Evolutionary conservation across 164 flowering plant species (phyloP).

Genomic region (Nelumbo lutea): DNA sequence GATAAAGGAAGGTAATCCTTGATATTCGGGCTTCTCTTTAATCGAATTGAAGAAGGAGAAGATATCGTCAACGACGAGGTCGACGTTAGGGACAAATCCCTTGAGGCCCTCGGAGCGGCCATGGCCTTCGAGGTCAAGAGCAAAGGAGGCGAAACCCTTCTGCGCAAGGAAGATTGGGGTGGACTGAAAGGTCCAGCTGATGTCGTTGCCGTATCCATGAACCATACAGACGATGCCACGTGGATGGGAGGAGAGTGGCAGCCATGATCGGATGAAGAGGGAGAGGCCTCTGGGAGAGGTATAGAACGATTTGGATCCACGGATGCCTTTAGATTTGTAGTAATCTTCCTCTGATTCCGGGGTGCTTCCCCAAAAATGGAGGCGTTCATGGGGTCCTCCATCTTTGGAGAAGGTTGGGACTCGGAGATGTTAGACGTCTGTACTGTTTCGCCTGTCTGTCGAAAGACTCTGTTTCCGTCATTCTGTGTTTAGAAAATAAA

Average conservation of each 20-base stretch:
- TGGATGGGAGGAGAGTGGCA: conserved; percentile 46
- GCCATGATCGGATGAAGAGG: conserved; percentile 89
- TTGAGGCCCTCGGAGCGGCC: conserved; percentile 74
- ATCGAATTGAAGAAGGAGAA: conserved; percentile 50
- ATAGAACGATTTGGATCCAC: conserved; percentile 45
- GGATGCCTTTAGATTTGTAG: conserved; percentile 50
- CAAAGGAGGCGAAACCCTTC: conserved; percentile 71
- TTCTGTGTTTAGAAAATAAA: too few relatives aligned
- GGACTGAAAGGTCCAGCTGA: conserved; percentile 84
- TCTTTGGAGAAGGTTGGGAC: not conserved
- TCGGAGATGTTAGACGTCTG: not conserved
- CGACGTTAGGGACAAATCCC: conserved; percentile 67
- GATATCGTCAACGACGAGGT: conserved; percentile 57
- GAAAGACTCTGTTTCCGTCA: too few relatives aligned
- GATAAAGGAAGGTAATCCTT: conserved; percentile 48
- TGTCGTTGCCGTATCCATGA: conserved; percentile 92
- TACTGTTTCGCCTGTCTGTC: too few relatives aligned
- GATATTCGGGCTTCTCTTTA: conserved; percentile 25
- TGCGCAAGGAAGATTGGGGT: conserved; percentile 79
- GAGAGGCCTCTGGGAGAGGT: conserved; percentile 66
- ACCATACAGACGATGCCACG: conserved; percentile 73
- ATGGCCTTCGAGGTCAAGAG: conserved; percentile 80
- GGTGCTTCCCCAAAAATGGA: conserved; percentile 69
- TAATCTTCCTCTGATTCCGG: conserved; percentile 54
- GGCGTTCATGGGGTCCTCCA: conserved; percentile 15